phyloP scores from a whole-genome alignment of 164 flowering plant species.

The Aristolochia contorta region DNA sequence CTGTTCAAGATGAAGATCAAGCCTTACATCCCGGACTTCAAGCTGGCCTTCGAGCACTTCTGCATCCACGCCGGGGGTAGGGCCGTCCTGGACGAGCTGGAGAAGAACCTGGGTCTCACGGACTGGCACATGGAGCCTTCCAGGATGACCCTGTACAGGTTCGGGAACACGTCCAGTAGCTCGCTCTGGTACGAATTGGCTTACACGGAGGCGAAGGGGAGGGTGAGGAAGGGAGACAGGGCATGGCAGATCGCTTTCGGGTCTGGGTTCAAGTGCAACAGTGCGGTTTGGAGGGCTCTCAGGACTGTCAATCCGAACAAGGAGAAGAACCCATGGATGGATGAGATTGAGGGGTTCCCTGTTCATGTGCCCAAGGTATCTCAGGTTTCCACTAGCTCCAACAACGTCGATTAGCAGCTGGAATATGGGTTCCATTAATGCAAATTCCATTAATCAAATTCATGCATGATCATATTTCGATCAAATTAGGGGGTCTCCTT shows the following conservation, averaged over 20 bases:
- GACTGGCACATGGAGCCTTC: constrained; percentile 91
- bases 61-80: constrained; percentile 89
- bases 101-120: constrained; percentile 60
- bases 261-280: constrained; percentile 76
- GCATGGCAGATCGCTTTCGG: constrained; percentile 76
- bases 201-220: constrained; percentile 58
- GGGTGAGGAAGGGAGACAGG: constrained; percentile 59
- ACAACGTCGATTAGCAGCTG: not conserved
- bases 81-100: constrained; percentile 71
- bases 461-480: too few species aligned
- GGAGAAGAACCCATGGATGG: constrained; percentile 75
- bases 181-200: constrained; percentile 79
- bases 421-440: too few species aligned
- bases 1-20: constrained; percentile 68
- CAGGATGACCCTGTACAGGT: constrained; percentile 60
- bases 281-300: constrained; percentile 71
- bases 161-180: constrained; percentile 75
- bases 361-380: constrained; percentile 47
- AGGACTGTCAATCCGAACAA: constrained; percentile 41
- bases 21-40: constrained; percentile 81
- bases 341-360: constrained; percentile 55
- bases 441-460: too few species aligned
- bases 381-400: not conserved
- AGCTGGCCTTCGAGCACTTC: constrained; percentile 75
- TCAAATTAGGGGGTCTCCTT: too few species aligned